Percentiles rank a stretch among this genome's conserved stretches.
These are phyloP conservation scores for Flaveria brownii DNA, from an alignment of 129 eudicot genomes.

Conservation along the genomic window DNA sequence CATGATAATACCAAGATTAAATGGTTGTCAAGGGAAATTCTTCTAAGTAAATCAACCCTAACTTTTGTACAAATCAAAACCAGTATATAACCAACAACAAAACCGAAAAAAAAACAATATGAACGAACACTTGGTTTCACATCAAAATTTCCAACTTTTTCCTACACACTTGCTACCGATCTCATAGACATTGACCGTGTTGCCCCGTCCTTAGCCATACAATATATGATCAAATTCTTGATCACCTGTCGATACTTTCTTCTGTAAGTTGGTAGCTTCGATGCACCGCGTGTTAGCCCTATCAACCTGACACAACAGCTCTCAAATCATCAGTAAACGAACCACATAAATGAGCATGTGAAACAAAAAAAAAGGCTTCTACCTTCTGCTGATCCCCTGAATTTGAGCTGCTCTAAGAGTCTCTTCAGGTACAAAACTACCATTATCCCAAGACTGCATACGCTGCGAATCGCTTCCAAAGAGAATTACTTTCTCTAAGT, in stretches of 20 bases:
- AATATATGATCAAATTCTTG: conserved; percentile 56
- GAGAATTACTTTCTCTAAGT: conserved; percentile 62
- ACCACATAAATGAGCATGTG: background rate
- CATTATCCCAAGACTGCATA: conserved; percentile 78
- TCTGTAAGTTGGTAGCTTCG: conserved; percentile 91
- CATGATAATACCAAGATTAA: no score
- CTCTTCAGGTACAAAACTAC: conserved; percentile 62
- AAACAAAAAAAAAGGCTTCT: background rate
- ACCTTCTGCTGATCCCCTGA: conserved; percentile 91
- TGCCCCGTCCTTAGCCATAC: conserved; percentile 50
- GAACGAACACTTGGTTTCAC: conserved; percentile 24
- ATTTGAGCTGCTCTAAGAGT: conserved; percentile 81
- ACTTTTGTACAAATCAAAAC: conserved; percentile 37
- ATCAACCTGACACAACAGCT: conserved; percentile 53
- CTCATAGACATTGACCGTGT: conserved; percentile 53
- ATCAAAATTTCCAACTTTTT: conserved; percentile 27
- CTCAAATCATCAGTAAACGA: background rate
- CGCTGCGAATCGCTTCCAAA: conserved; percentile 64
- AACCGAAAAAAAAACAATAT: conserved; percentile 23
- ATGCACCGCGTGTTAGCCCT: conserved; percentile 69
- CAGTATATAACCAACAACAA: conserved; percentile 4
- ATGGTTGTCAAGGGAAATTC: no score
- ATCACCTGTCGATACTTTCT: conserved; percentile 68
- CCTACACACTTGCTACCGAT: conserved; percentile 60
- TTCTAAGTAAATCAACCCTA: background rate